Evolutionary conservation across 257 asterid species (phyloP), one percentile per base, ranked within the genome.

Genomic region (Solanum tacnaense): DNA sequence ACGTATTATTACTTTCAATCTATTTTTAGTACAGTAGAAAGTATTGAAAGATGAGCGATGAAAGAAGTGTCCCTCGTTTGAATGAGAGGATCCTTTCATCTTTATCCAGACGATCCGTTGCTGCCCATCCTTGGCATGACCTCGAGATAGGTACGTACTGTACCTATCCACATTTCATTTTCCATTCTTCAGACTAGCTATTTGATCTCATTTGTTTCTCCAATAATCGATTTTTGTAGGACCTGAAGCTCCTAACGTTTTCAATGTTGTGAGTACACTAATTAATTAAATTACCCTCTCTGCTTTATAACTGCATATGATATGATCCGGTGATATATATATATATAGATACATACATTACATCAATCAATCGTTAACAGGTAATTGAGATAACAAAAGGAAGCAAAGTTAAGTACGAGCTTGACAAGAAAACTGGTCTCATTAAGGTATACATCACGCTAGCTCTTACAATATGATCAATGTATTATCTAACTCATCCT

Each of bases 91-190:
- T 93, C 78, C 95, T 93, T 44, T 93, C 94, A 20, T 90, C 94
- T 60, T 15, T 92, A 87, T 92, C 95, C 1, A 91, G 94, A 87
- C 91, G 92, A 91, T 89, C 95, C 2, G 92, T 92, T 81, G 95
- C 95, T 88, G 95, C 95, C 81, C 95, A 92, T 88, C 92, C 95
- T 12, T 93, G 95, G 94, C 95, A 93, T 84, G 95, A 93, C 52
- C 95, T 93, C 71, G 94, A 93, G 79, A 92, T 93, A 23, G 95
- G 95, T 92, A 90, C 13, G 62, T 18, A 52, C 62, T 18, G 62
- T 52, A 52, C 62, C 62, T 52, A 52, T 16, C 62, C 62, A 68
- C 23, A 7, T n/a, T 18, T 41, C 62, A 39, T 78, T 41, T 25
- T 13, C 4, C 25, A 4, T 41, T 41, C 56, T 78, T n/a, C 84